phyloP scores from a whole-genome alignment of 2,329 filamentous ascomycete species.

The Aspergillus fischeri region DNA sequence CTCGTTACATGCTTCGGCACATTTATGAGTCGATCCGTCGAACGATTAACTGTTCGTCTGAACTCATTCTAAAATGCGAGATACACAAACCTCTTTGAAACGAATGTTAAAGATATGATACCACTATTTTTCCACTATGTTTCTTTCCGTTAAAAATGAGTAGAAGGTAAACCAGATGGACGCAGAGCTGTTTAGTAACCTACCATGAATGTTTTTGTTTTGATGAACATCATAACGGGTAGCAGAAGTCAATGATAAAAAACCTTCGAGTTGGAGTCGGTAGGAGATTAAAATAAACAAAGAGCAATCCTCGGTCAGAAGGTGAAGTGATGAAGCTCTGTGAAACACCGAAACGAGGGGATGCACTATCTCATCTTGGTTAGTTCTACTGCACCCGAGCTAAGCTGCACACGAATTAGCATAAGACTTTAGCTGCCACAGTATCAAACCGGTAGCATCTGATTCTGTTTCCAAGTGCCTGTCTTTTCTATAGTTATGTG shows the following conservation, averaged over 20 bases:
- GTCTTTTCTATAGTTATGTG: too few relatives aligned
- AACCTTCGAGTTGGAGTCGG: too few relatives aligned
- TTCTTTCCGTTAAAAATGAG: neutral
- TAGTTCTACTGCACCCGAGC: neutral
- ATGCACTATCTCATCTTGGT: neutral
- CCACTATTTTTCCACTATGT: neutral
- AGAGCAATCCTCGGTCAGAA: too few relatives aligned
- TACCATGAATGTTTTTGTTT: too few relatives aligned
- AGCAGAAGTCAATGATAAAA: neutral
- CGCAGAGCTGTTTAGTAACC: neutral
- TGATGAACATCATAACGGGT: neutral
- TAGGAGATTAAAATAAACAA: too few relatives aligned
- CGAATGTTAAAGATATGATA: slow-evolving; percentile 1
- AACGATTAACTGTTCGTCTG: neutral
- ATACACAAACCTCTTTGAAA: neutral
- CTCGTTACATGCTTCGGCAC: neutral
- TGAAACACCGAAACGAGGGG: too few relatives aligned
- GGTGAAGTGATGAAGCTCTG: neutral
- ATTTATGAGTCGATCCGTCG: neutral
- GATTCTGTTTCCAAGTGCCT: too few relatives aligned
- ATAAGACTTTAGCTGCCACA: too few relatives aligned
- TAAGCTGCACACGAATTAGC: neutral
- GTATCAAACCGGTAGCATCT: too few relatives aligned
- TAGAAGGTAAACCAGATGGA: neutral
- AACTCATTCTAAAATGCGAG: neutral